phyloP scores from a whole-genome alignment of 202 grass and related monocot species.

The Panicum virgatum region DNA sequence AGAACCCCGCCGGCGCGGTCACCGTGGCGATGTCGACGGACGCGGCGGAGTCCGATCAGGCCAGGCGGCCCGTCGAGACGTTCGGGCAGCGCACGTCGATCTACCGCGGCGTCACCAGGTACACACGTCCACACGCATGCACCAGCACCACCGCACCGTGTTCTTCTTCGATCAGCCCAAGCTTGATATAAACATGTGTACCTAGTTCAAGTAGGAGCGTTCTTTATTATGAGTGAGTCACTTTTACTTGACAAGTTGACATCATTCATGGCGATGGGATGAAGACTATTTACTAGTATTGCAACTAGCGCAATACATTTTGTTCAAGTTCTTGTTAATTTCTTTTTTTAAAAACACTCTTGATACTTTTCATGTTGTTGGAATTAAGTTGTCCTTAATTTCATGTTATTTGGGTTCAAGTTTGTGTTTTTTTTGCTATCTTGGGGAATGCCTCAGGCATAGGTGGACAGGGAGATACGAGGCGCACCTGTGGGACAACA shows the following conservation, averaged over 20 bases:
- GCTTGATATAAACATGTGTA: background rate
- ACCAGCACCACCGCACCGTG: background rate
- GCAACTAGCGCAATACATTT: background rate
- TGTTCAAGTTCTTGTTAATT: background rate
- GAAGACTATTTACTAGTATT: background rate
- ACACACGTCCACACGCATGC: conserved; percentile 4
- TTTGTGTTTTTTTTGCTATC: conserved; percentile 4
- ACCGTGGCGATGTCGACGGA: conserved; percentile 42
- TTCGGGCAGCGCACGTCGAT: conserved; percentile 92
- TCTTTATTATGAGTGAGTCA: background rate
- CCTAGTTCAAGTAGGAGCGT: background rate
- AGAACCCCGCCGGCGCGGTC: conserved; percentile 33
- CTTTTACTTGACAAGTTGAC: background rate
- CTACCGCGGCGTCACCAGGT: conserved; percentile 95
- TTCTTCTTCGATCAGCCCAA: background rate
- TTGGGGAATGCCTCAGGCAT: conserved; percentile 47
- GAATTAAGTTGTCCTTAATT: background rate
- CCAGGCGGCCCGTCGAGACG: conserved; percentile 48
- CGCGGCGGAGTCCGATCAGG: conserved; percentile 44
- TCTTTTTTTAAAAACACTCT: background rate
- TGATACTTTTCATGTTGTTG: background rate
- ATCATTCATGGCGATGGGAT: background rate
- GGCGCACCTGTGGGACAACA: conserved; percentile 97
- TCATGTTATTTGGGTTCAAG: background rate
- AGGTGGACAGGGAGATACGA: conserved; percentile 91